Evolutionary conservation across 805 yeast species (phyloP).

Genomic region (Candida taoyuanica): DNA sequence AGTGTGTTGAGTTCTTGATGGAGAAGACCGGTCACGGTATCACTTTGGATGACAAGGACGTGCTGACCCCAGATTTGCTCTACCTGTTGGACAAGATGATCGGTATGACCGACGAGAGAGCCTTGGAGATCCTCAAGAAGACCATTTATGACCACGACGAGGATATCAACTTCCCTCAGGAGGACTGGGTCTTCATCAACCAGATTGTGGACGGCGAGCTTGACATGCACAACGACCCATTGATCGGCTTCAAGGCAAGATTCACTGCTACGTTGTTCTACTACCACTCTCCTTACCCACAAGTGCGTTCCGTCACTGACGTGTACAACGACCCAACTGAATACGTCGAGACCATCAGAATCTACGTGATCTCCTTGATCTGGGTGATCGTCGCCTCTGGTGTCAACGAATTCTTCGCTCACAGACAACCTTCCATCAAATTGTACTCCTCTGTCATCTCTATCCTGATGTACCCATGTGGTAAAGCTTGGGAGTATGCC

Average conservation of each 20-base stretch:
- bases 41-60: constrained; percentile 8
- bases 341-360: constrained; percentile 46
- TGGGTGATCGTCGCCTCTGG: constrained; percentile 52
- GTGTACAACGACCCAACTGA: constrained; percentile 43
- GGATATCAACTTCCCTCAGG: constrained; percentile 43
- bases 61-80: constrained; percentile 11
- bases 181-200: constrained; percentile 15
- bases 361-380: constrained; percentile 33
- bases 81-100: constrained; percentile 13
- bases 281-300: constrained; percentile 56
- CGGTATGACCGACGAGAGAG: constrained; percentile 26
- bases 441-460: constrained; percentile 42
- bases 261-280: constrained; percentile 8
- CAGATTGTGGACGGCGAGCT: constrained; percentile 3
- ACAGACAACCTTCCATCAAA: constrained; percentile 47
- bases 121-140: constrained; percentile 26
- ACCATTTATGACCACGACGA: constrained; percentile 38
- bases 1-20: constrained; percentile 5
- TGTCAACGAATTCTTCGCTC: constrained; percentile 52
- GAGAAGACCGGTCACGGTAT: constrained; percentile 19
- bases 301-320: constrained; percentile 59
- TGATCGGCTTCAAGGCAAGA: constrained; percentile 11
- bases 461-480: constrained; percentile 42
- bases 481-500: constrained; percentile 35
- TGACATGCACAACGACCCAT: constrained; percentile 6